Conservation (phyloP, 2,329 filamentous ascomycete species). For the Cladorrhinum sp. region DNA sequence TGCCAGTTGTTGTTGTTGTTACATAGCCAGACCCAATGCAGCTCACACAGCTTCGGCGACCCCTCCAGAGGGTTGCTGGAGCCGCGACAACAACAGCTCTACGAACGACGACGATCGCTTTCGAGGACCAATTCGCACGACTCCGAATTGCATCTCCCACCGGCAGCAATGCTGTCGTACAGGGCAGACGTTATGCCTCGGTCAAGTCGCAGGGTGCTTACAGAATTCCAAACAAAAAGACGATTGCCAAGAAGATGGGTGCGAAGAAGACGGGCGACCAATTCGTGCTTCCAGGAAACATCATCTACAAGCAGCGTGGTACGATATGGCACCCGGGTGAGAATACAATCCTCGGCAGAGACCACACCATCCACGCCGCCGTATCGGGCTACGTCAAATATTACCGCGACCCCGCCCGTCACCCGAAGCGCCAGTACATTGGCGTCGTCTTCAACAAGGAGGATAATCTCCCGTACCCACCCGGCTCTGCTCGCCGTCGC, state of each 20-base stretch:
- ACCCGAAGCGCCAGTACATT: conserved; percentile 90
- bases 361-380: conserved; percentile 91
- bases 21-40: conserved; percentile 37
- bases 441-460: conserved; percentile 84
- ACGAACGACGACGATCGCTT: conserved; percentile 18
- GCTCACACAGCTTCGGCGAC: conserved; percentile 46
- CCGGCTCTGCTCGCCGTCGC: conserved; percentile 69
- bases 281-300: conserved; percentile 93
- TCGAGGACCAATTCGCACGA: conserved; percentile 33
- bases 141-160: conserved; percentile 31
- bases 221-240: conserved; percentile 60
- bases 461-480: conserved; percentile 74
- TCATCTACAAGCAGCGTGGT: conserved; percentile 95
- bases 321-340: conserved; percentile 94
- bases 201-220: conserved; percentile 66
- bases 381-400: conserved; percentile 91
- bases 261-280: conserved; percentile 94
- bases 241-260: conserved; percentile 77
- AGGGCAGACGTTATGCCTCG: conserved; percentile 53
- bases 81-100: conserved; percentile 28
- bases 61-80: conserved; percentile 42
- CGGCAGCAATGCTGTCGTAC: conserved; percentile 41
- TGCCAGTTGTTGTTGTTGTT: not conserved
- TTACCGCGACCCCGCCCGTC: conserved; percentile 80
- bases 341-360: conserved; percentile 90